Conservation (phyloP, 1,139 yeast species). For the Geotrichum phurueaensis region DNA sequence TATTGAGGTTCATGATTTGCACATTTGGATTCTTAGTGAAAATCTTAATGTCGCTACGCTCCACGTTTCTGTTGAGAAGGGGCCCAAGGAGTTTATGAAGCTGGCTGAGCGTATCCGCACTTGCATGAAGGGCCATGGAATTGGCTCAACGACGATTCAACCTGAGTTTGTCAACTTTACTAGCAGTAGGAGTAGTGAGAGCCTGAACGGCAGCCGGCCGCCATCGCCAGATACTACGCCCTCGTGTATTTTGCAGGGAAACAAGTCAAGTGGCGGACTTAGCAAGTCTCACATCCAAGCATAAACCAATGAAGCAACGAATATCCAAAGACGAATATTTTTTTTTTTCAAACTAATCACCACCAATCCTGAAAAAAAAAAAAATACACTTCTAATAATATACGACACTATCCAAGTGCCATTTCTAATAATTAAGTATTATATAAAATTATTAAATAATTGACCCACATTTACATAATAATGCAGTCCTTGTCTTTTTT, state of each 20-base stretch:
- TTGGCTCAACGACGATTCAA: slow-evolving; percentile 92
- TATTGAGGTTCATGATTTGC: slow-evolving; percentile 86
- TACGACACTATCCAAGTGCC: not conserved
- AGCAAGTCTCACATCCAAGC: not conserved
- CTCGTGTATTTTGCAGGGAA: slow-evolving; percentile 17
- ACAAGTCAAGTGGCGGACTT: slow-evolving; percentile 18
- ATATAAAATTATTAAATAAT: not conserved
- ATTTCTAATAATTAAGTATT: not conserved
- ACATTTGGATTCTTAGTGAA: slow-evolving; percentile 93
- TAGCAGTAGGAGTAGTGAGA: not conserved
- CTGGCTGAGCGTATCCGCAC: slow-evolving; percentile 73
- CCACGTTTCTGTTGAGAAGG: slow-evolving; percentile 67
- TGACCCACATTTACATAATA: not conserved
- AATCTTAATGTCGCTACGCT: slow-evolving; percentile 81
- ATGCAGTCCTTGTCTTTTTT: not conserved
- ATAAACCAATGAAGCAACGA: not conserved
- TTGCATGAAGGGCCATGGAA: slow-evolving; percentile 75
- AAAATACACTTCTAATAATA: not conserved
- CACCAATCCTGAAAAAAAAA: too few species aligned
- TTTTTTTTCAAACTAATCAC: too few species aligned
- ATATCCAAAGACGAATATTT: not conserved
- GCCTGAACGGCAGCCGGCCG: not conserved
- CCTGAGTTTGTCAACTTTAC: slow-evolving; percentile 58
- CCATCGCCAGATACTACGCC: slow-evolving; percentile 12
- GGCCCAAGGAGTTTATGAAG: slow-evolving; percentile 60